Evolutionary conservation across 257 asterid species (phyloP), one percentile per base, ranked within the genome.

Genomic region (Salvia rosmarinus): DNA sequence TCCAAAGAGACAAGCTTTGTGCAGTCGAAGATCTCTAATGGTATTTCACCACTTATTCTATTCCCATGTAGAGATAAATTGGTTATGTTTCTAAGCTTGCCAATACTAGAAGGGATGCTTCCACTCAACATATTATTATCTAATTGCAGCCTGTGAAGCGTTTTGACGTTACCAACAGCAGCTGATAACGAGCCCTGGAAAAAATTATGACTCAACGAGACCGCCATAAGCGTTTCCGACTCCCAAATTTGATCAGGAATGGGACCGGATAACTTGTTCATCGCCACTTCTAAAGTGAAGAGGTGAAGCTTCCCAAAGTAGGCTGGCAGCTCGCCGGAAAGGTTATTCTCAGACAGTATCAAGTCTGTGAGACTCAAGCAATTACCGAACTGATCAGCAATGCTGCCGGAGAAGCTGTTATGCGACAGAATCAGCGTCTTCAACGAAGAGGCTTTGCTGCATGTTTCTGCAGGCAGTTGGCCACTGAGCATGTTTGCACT

Each of bases 21-120:
- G 80, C 96, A 90, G 28, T 84, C 73, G 10, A 90, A 92, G 35
- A 92, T 82, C 82, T 88, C 91, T 1, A 43, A 8, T 3, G 96
- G 96, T 59, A 92, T 81, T 47, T 68, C 80, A 68, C 96, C 98
- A 6, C 61, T 75, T 19, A 92, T 69, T 17, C 74, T 83, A 80
- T 92, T 92, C 54, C 92, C 96, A 73, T 69, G 86, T 21, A 92
- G 69, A n/a, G 94, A 88, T 62, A 92, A 80, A 77, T 88, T 90
- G 11, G 95, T 90, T 44, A 92, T 80, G 67, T 90, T 90, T 61
- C 63, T 79, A 4, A 92, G 85, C 72, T 78, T 76, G 3, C 96
- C 95, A 52, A 88, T 81, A 71, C 77, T 64, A 42, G 63, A 37
- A 2, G 98, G 96, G 35, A 92, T 90, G 49, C 58, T 85, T 64